phyloP scores from a whole-genome alignment of 257 asterid genomes.

The Penstemon davidsonii region DNA sequence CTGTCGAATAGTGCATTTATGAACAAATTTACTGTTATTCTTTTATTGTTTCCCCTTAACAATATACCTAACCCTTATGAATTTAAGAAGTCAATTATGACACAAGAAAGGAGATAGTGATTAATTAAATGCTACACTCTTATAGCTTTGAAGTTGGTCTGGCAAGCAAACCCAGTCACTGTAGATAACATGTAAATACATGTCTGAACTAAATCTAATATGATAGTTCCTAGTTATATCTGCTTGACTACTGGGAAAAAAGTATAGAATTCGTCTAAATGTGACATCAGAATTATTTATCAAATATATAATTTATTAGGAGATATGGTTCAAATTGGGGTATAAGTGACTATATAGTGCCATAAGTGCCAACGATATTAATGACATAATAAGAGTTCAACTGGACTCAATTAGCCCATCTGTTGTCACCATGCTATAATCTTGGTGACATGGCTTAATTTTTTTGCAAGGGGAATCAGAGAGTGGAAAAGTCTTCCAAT shows the following conservation, averaged over 20 bases:
- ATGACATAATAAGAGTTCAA: too few species aligned
- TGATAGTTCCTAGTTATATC: not conserved
- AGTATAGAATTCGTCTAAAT: not conserved
- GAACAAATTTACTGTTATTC: not conserved
- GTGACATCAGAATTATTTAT: not conserved
- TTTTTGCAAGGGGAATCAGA: too few species aligned
- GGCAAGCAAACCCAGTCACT: not conserved
- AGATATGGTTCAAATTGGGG: too few species aligned
- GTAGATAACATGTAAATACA: not conserved
- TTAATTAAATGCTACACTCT: not conserved
- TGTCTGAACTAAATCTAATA: not conserved
- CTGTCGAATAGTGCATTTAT: not conserved
- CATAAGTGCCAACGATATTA: too few species aligned
- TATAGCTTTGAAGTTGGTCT: not conserved
- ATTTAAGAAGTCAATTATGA: too few species aligned
- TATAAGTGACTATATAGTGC: too few species aligned
- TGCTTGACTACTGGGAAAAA: not conserved
- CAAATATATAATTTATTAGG: too few species aligned
- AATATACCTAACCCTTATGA: not conserved
- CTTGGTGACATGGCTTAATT: too few species aligned
- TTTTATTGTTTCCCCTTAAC: too few species aligned
- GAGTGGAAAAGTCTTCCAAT: too few species aligned
- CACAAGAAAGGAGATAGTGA: not conserved
- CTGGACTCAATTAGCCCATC: not conserved
- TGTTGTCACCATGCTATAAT: too few species aligned